Evolutionary conservation across 129 eudicot species (phyloP), one percentile per base, ranked within the genome.

Genomic region (Heracleum sosnowskyi): DNA sequence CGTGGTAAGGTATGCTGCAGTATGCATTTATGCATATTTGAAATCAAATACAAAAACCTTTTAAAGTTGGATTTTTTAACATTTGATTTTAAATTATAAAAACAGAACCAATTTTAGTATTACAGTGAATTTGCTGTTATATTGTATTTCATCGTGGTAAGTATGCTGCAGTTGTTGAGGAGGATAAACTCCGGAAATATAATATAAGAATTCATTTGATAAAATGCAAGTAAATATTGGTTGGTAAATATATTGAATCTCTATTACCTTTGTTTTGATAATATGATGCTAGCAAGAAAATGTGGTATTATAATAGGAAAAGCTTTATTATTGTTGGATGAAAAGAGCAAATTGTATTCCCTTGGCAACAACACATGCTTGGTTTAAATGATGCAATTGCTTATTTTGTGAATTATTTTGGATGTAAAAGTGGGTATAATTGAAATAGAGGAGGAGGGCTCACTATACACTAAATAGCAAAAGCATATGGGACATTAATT

Each of bases 401-500:
- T 24, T 24, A 8, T n/a, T n/a, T 16, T 57, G 66, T n/a, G 34
- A n/a, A n/a, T 70, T 10, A 70, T 70, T 39, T 69, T 72, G 41
- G 22, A 11, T 66, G 72, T 4, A 66, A 31, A 15, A 66, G 40
- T 31, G 39, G 39, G 39, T 12, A 66, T 66, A 66, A 66, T 66
- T 66, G 3, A 31, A 15, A 31, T 29, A 31, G 39, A 33, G 24
- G 39, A 33, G 24, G 70, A 28, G 64, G 68, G 16, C 68, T 60
- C 68, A 60, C 68, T 60, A 26, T 66, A 26, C 72, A 29, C 39
- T 29, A 31, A 33, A 72, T 22, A 24, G 36, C 51, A 12, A 39
- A 73, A 73, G 36, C 76, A 73, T 73, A 44, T 28, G 79, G 51
- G 79, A 51, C 79, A 55, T 66, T 55, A n/a, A 76, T 35, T 76